A percentile compares a stretch with the other conserved stretches of the same genome.
These are phyloP conservation scores for Metschnikowia bowlesiae DNA, from an alignment of 805 yeast species.

Conservation along the genomic window DNA sequence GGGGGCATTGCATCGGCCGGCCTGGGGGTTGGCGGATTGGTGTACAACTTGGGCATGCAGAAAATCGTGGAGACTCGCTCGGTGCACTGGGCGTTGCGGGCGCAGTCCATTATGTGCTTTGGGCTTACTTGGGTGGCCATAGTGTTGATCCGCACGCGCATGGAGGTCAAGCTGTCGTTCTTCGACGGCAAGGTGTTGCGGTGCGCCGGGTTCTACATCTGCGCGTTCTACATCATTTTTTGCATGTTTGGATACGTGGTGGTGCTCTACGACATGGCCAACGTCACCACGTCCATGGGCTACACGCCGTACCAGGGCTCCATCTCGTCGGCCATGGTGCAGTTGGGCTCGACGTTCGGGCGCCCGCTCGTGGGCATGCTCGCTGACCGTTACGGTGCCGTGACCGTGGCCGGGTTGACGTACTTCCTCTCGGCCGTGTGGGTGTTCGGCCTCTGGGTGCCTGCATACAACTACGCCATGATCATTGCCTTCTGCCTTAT, in stretches of 20 bases:
- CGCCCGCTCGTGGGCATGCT: conserved; percentile 53
- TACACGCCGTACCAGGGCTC: conserved; percentile 53
- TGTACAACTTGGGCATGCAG: conserved; percentile 41
- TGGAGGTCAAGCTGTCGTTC: conserved; percentile 22
- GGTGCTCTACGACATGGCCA: conserved; percentile 54
- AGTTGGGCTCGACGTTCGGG: conserved; percentile 52
- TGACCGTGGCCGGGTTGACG: conserved; percentile 35
- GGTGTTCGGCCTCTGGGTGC: conserved; percentile 34
- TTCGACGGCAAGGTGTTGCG: conserved; percentile 40
- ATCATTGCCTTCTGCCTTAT: conserved; percentile 49
- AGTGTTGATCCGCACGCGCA: conserved; percentile 13
- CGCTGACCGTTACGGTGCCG: conserved; percentile 49
- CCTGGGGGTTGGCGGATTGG: conserved; percentile 50
- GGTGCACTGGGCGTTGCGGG: conserved; percentile 48
- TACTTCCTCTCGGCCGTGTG: conserved; percentile 27
- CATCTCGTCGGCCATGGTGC: conserved; percentile 54
- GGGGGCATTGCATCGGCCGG: conserved; percentile 47
- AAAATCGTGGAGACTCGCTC: conserved; percentile 32
- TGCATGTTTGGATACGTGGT: conserved; percentile 60
- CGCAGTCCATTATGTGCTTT: conserved; percentile 27
- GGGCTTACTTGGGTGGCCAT: conserved; percentile 14
- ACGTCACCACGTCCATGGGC: conserved; percentile 58
- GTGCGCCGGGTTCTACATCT: conserved; percentile 40
- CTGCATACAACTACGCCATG: conserved; percentile 51
- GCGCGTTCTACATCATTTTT: conserved; percentile 38